phyloP scores from a whole-genome alignment of 2,329 filamentous ascomycete species.

The Westerdykella sp. region DNA sequence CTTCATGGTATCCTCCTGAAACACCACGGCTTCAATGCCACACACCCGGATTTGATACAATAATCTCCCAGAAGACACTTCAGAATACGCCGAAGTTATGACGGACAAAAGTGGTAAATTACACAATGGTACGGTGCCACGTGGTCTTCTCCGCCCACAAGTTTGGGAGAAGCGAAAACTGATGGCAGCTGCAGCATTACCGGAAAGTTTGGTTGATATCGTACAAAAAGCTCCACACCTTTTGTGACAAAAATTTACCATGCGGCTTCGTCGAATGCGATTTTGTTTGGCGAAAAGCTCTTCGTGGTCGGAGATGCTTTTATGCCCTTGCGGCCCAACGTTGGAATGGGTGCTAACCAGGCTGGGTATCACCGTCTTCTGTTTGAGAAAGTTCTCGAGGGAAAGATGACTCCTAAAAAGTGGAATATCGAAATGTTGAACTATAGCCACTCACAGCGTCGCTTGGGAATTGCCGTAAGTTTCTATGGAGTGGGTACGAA shows the following conservation, averaged over 20 bases:
- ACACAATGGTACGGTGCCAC: constrained; percentile 40
- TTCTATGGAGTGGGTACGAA: no score
- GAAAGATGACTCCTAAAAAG: constrained; percentile 22
- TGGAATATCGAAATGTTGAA: constrained; percentile 30
- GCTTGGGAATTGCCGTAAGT: background rate
- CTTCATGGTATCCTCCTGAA: background rate
- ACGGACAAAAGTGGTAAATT: constrained; percentile 37
- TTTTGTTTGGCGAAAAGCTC: constrained; percentile 36
- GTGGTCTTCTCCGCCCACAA: constrained; percentile 31
- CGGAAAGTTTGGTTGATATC: constrained; percentile 37
- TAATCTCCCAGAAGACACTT: constrained; percentile 34
- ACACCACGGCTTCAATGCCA: background rate
- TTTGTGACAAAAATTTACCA: constrained; percentile 44
- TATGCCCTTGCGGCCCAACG: constrained; percentile 41
- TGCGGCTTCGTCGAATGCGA: constrained; percentile 28
- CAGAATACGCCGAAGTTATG: constrained; percentile 37
- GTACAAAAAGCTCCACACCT: constrained; percentile 34
- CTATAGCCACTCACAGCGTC: constrained; percentile 4
- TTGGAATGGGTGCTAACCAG: constrained; percentile 41
- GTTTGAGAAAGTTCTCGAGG: constrained; percentile 34
- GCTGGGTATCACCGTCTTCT: constrained; percentile 39
- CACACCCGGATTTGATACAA: constrained; percentile 46
- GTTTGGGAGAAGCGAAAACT: constrained; percentile 35
- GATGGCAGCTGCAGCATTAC: constrained; percentile 24
- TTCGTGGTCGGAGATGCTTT: constrained; percentile 44